Evolutionary conservation across 2,329 filamentous ascomycete species (phyloP), one percentile per base, ranked within the genome.

Genomic region (Elsinoe australis): DNA sequence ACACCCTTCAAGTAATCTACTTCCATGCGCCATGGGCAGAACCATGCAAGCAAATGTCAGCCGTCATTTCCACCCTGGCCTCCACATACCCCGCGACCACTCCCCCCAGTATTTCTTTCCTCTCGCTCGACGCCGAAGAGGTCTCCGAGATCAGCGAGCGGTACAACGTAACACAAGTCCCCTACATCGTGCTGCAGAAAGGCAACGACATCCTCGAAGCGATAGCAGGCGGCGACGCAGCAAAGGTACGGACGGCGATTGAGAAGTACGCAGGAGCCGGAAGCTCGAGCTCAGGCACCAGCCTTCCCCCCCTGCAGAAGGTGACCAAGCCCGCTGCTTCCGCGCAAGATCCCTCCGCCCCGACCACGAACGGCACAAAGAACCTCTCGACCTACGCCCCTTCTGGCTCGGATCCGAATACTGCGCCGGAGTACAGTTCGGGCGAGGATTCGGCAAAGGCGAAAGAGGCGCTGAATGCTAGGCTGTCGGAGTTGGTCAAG

Each of bases 1-100:
- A 81, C 12, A 79, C 85, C 12, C 79, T 95, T 52, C 75, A 90
- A 54, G 75, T 95, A 61, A 79, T 94, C 62, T 95, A 89, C 65
- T 98, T 98, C 74, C 85, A 96, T 66, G 88, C 92, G 15, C 85
- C 89, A 56, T 98, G 92, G 92, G 92, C 92, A 22, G 88, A 88
- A 51, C 92, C 92, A 36, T 96, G 92, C 73, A 82, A 85, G 54
- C 88, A 95, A 69, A 96, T 96, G 89, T 80, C 79, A 57, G 85
- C 82, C 44, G 85, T 96, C 58, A 79, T 98, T 55, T 75, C 79
- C 61, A 84, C 87, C 17, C 85, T 98, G 55, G 89, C 90, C 55
- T 80, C 81, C 61, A 87, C 89, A 64, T 95, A 94, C 69, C 80
- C 87, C 53, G 74, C 78, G 59, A 74, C 78, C 55, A 71, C 75